A percentile compares a stretch with the other conserved stretches of the same genome.
These are phyloP conservation scores for Fraxinus excelsior DNA, from an alignment of 257 asterid genomes.

Conservation along the genomic window DNA sequence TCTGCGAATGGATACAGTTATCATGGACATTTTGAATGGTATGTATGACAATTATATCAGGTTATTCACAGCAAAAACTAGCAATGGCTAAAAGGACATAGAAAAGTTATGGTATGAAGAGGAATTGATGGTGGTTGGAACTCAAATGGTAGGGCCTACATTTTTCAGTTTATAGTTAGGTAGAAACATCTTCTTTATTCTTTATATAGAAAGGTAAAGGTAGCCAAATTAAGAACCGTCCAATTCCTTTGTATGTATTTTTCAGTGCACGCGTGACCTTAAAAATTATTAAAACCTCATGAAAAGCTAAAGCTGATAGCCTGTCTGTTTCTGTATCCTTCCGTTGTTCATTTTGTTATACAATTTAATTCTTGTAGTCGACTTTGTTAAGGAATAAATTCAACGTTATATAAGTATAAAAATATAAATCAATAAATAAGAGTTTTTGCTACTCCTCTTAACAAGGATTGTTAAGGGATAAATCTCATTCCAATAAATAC, in stretches of 20 bases:
- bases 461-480: too few relatives aligned
- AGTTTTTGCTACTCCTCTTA: too few relatives aligned
- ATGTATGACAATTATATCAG: not conserved
- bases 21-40: not conserved
- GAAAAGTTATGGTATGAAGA: not conserved
- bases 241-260: not conserved
- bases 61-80: not conserved
- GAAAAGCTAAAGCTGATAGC: constrained; percentile 15
- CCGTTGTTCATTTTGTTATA: not conserved
- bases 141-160: constrained; percentile 10
- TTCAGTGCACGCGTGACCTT: constrained; percentile 14
- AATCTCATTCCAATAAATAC: too few relatives aligned
- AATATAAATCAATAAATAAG: too few relatives aligned
- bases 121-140: not conserved
- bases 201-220: not conserved
- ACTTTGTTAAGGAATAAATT: too few relatives aligned
- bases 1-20: not conserved
- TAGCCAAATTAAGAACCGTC: not conserved
- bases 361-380: not conserved
- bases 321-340: not conserved
- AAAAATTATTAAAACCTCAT: not conserved
- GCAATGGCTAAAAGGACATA: not conserved
- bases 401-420: too few relatives aligned
- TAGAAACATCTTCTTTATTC: not conserved
- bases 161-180: constrained; percentile 17